Percentiles rank a stretch among this genome's conserved stretches.
Evolutionary conservation across 139 green algal species (phyloP).

Genomic region (Chlamydomonas urium): DNA sequence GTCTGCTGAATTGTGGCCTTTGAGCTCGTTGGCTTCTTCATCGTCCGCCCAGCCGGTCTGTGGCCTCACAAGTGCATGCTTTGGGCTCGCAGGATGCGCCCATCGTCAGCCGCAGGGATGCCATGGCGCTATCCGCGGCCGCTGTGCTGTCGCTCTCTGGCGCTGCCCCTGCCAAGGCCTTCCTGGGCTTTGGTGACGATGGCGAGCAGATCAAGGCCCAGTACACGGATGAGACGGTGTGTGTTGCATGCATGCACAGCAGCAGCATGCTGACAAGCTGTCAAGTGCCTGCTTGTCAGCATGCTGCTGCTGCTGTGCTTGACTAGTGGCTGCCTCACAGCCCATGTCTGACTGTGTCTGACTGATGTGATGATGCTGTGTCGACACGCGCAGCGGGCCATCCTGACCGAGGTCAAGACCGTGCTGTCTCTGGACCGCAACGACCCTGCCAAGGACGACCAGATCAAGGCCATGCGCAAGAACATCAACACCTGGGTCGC

Average conservation of each 20-base stretch:
- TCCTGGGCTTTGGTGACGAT: constrained; percentile 4
- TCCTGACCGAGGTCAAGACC: constrained; percentile 59
- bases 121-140: not conserved
- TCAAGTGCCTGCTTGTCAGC: not conserved
- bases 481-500: constrained; percentile 83
- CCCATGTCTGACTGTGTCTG: not conserved
- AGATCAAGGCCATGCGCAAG: constrained; percentile 58
- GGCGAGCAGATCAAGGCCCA: not conserved
- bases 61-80: no score
- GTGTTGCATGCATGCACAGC: no score
- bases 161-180: not conserved
- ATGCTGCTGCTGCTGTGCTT: not conserved
- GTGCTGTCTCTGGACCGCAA: constrained; percentile 56
- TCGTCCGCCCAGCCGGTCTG: no score
- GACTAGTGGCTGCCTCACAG: not conserved
- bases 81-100: no score
- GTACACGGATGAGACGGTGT: not conserved
- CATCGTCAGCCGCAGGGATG: no score
- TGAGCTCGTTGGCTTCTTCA: no score
- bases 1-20: no score
- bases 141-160: not conserved
- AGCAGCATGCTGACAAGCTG: not conserved
- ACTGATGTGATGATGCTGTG: not conserved
- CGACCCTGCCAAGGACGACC: constrained; percentile 61
- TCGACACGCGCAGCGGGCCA: constrained; percentile 30